Conservation (phyloP, 2,329 filamentous ascomycete species). For the Metarhizium rileyi region DNA sequence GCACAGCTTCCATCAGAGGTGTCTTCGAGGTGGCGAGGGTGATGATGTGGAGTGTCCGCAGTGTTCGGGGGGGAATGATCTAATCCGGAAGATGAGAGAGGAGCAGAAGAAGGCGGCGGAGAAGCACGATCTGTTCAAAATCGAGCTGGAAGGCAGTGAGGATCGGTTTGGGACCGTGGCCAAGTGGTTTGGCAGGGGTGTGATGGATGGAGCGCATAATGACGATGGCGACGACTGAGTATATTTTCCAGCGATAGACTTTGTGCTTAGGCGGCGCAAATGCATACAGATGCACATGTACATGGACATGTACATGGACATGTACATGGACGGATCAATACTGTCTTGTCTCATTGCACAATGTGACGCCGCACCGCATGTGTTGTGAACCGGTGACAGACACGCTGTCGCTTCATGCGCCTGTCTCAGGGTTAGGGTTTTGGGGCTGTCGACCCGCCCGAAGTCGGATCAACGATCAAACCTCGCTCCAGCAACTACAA, state of each 20-base stretch:
- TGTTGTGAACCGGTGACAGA: no score
- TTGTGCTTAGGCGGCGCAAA: no score
- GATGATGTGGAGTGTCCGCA: slow-evolving; percentile 72
- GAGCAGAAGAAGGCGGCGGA: slow-evolving; percentile 80
- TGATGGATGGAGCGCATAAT: slow-evolving; percentile 55
- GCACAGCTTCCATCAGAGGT: slow-evolving; percentile 91
- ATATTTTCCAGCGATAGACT: background rate
- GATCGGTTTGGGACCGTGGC: slow-evolving; percentile 86
- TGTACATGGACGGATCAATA: no score
- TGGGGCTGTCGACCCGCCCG: no score
- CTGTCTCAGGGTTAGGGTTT: no score
- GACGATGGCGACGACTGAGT: background rate
- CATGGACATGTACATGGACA: no score
- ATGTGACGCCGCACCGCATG: no score
- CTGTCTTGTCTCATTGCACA: no score
- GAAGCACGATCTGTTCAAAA: slow-evolving; percentile 80
- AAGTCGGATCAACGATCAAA: no score
- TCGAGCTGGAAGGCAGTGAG: slow-evolving; percentile 64
- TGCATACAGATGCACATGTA: no score
- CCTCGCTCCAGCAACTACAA: background rate
- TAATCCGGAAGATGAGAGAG: slow-evolving; percentile 75
- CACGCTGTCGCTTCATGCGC: no score
- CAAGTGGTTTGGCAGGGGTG: slow-evolving; percentile 89
- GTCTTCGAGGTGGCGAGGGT: slow-evolving; percentile 51
- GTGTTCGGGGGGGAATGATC: slow-evolving; percentile 75